phyloP scores from a whole-genome alignment of 306 rosid species.

The Rubus parviflorus region DNA sequence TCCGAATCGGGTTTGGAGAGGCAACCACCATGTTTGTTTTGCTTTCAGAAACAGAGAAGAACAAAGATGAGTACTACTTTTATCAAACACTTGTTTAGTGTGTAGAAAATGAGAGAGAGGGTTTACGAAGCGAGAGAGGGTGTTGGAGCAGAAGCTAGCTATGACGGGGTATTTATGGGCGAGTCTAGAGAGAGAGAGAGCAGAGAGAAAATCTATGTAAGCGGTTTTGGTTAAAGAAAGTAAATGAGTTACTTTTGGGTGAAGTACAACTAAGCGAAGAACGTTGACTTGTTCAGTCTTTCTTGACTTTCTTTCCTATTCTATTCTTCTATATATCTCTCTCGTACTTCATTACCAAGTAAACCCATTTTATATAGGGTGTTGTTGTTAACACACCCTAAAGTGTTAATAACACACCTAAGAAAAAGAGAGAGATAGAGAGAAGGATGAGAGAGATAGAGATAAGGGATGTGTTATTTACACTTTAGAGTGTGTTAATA shows the following conservation, averaged over 20 bases:
- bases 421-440: too few species aligned
- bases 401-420: too few species aligned
- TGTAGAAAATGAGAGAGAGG: not conserved
- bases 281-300: not conserved
- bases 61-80: not conserved
- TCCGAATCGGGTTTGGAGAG: constrained; percentile 31
- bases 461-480: too few species aligned
- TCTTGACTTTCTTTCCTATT: not conserved
- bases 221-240: constrained; percentile 23
- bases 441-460: too few species aligned
- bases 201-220: constrained; percentile 22
- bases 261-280: constrained; percentile 32
- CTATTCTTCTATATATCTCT: not conserved
- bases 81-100: not conserved
- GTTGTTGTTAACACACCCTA: too few species aligned
- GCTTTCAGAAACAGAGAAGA: not conserved
- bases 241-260: constrained; percentile 18
- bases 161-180: constrained; percentile 40
- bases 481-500: too few species aligned
- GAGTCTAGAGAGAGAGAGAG: constrained; percentile 10
- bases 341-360: constrained; percentile 13
- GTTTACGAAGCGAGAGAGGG: not conserved
- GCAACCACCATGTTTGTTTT: constrained; percentile 47
- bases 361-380: not conserved
- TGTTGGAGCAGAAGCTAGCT: not conserved